These are phyloP conservation scores for Fusarium camptoceras DNA, from an alignment of 2,329 filamentous ascomycete genomes.

Conservation along the genomic window DNA sequence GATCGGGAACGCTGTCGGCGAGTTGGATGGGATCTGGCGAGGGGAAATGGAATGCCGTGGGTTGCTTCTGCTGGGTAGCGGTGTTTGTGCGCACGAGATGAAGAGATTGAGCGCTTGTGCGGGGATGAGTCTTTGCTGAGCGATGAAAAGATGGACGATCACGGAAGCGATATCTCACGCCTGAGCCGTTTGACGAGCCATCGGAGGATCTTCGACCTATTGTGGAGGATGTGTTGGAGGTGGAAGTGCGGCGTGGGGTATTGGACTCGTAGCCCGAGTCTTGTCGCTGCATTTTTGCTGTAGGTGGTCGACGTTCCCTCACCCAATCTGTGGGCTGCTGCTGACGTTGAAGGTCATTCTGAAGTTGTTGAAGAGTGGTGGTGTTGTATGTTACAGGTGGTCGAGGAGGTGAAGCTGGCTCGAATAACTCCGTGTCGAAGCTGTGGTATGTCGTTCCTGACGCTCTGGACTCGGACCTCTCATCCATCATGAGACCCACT, in stretches of 20 bases:
- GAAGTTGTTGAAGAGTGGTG: conserved; percentile 36
- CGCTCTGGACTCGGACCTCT: conserved; percentile 56
- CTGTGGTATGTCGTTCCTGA: conserved; percentile 67
- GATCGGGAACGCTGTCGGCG: conserved; percentile 37
- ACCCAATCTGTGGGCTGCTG: conserved; percentile 30
- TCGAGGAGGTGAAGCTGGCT: conserved; percentile 52
- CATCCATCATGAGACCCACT: conserved; percentile 44
- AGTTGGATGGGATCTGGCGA: conserved; percentile 55
- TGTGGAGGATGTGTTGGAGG: conserved; percentile 47
- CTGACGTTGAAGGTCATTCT: conserved; percentile 39
- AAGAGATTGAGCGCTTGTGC: conserved; percentile 51
- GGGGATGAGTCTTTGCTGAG: conserved; percentile 53
- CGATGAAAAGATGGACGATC: conserved; percentile 59
- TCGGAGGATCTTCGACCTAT: conserved; percentile 52
- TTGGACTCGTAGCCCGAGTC: conserved; percentile 71
- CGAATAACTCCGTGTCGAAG: conserved; percentile 63
- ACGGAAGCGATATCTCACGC: conserved; percentile 48
- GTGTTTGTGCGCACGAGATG: conserved; percentile 51
- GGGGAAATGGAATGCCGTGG: conserved; percentile 61
- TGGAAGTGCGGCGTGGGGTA: conserved; percentile 54
- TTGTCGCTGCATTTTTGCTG: conserved; percentile 62
- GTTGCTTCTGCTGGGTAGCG: conserved; percentile 38
- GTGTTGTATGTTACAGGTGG: conserved; percentile 43
- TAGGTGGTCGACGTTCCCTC: conserved; percentile 48
- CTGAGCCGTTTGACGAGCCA: conserved; percentile 41